Evolutionary conservation across 345 rosid species (phyloP), one percentile per base, ranked within the genome.

Genomic region (Eucalyptus cloeziana): DNA sequence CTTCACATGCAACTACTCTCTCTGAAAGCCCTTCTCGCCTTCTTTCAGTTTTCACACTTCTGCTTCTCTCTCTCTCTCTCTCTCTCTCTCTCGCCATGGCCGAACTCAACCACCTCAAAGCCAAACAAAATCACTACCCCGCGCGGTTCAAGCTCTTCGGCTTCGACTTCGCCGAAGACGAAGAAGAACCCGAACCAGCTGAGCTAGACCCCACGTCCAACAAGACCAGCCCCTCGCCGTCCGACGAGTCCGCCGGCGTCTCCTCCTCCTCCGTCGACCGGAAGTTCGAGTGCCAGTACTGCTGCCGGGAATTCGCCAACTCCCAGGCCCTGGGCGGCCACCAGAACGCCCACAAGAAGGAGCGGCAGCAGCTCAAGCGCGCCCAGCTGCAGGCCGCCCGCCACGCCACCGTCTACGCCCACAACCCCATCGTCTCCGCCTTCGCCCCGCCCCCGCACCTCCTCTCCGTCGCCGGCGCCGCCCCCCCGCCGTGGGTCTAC

Each of bases 381-480:
- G 97, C 97, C 58, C 98, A 96, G 90, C 90, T 96, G 81, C 98
- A 94, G 87, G 97, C 96, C 81, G 87, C 94, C 30, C 88, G 98
- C 33, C 93, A 92, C 94, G 45, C 83, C 47, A 94, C 96, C 90
- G 97, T 94, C 17, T 96, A 92, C 79, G 88, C 93, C 21, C 88
- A 99, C 44, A 97, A 97, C 89, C 98, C 99, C 6, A 97, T 96
- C 88, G 93, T 95, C 94, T 95, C 99, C 27, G 98, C 99, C 88
- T 97, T 96, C 83, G 93, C 99, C 54, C 96, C 97, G 7, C 99
- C 98, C 11, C 94, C 95, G 47, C 98, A 97, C 89, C 98, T 96
- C 88, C 91, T 97, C 40, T 88, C 96, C 5, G 90, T 92, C 3
- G 88, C 90, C 21, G 83, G 88, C 22, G 85, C 89, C 13, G 91